phyloP scores from a whole-genome alignment of 1,284 basidiomycete species.

The Ganoderma meredithae region DNA sequence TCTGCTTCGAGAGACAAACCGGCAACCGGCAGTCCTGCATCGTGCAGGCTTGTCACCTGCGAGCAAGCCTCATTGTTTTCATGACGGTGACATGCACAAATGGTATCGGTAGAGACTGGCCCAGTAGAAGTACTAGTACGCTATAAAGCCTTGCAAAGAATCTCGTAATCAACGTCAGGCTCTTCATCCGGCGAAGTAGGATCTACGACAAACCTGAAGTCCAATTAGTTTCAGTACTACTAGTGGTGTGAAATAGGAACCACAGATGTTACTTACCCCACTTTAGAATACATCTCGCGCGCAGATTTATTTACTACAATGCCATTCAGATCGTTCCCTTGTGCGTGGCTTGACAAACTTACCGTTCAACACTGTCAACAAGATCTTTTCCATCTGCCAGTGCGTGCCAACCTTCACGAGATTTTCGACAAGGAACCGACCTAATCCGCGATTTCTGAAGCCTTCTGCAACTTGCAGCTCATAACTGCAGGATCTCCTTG shows the following conservation, averaged over 20 bases:
- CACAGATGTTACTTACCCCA: slow-evolving; percentile 52
- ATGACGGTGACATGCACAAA: not conserved
- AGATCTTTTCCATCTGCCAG: slow-evolving; percentile 69
- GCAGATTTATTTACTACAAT: slow-evolving; percentile 61
- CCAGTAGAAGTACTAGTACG: not conserved
- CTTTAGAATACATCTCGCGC: slow-evolving; percentile 59
- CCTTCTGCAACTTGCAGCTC: slow-evolving; percentile 66
- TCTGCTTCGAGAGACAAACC: too few species aligned
- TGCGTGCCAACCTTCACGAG: slow-evolving; percentile 57
- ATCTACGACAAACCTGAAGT: slow-evolving; percentile 62
- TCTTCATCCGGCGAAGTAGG: slow-evolving; percentile 58
- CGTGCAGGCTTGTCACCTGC: too few species aligned
- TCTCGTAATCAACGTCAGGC: slow-evolving; percentile 51
- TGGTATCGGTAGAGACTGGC: not conserved
- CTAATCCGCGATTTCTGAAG: slow-evolving; percentile 61
- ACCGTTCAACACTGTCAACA: slow-evolving; percentile 81
- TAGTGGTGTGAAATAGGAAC: not conserved
- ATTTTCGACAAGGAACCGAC: slow-evolving; percentile 56
- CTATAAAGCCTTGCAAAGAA: slow-evolving; percentile 54
- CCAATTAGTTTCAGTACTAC: not conserved
- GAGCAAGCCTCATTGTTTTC: too few species aligned
- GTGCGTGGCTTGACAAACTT: not conserved
- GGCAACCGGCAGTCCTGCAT: too few species aligned
- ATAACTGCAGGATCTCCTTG: slow-evolving; percentile 55
- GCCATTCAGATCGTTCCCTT: not conserved